phyloP scores from a whole-genome alignment of 202 grass and related monocot genomes.

The Setaria italica region DNA sequence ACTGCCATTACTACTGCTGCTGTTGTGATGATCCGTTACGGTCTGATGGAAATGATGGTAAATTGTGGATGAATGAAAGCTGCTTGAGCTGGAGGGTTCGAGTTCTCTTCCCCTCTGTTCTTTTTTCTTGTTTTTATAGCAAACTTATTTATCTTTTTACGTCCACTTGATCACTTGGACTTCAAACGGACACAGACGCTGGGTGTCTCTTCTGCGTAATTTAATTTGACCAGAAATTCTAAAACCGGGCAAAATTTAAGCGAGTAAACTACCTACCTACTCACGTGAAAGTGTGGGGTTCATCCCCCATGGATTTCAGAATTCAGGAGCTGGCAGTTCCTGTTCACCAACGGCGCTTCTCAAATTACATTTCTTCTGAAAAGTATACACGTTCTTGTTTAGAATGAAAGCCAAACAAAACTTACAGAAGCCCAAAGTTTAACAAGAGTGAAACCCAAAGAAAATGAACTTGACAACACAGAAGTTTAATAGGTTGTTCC shows the following conservation, averaged over 20 bases:
- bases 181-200: not conserved
- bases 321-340: not conserved
- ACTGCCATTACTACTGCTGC: not conserved
- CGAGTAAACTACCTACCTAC: not conserved
- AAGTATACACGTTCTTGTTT: not conserved
- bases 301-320: not conserved
- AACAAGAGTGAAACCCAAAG: not conserved
- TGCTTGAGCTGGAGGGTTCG: slow-evolving; percentile 28
- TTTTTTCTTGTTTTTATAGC: too few relatives aligned
- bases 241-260: slow-evolving; percentile 1
- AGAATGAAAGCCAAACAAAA: not conserved
- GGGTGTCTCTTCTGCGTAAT: not conserved
- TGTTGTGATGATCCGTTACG: not conserved
- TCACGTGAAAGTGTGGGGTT: not conserved
- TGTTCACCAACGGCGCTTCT: not conserved
- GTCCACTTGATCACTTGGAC: not conserved
- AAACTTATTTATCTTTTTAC: not conserved
- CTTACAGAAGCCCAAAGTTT: not conserved
- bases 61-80: slow-evolving; percentile 40
- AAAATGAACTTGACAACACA: not conserved
- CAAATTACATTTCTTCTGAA: not conserved
- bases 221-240: not conserved
- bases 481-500: not conserved
- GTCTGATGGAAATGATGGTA: slow-evolving; percentile 22
- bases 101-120: not conserved